Base-by-base conservation (phyloP, 2,329 filamentous ascomycete species). In the Diaporthe velutina region DNA sequence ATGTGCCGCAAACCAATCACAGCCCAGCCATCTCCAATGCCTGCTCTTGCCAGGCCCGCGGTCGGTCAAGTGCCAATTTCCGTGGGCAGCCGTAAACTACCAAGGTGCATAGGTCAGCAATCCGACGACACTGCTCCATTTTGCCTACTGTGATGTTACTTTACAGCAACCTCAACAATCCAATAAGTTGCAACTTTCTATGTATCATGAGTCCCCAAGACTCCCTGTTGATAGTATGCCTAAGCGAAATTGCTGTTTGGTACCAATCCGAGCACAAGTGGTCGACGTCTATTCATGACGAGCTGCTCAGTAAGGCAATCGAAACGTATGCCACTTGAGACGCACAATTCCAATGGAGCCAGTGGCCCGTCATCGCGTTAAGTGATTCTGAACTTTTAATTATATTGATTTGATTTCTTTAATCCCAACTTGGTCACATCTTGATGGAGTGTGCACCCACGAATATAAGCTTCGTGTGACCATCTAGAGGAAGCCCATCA, bases 1-100 rank as follows among this genome's bases (percentile, higher is more conserved):
- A 67, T 13, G 8, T 13, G 13, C 17, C 42, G 15, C 30, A 22
- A n/a, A 35, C 57, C 70, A 72, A 64, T 64, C 33, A 54, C 45
- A 64, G 33, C 25, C 10, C 25, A 25, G 45, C 19, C 57, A 72
- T 72, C 57, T 42, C 70, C 45, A 64, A 72, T 72, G 35, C 40
- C 64, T 67, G 64, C 64, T 67, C 45, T 28, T 28, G 45, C 10
- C 55, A 58, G 55, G 55, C 28, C 57, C 13, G 13, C 35, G 22
- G 57, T 40, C 57, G 57, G 57, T 60, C 57, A 40, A 54, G n/a
- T 22, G 48, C 64, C 64, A 61, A 42, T 61, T 42, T 40, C 57
- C 35, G 30, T 19, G 19, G n/a, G 22, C 42, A 45, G 40, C 42
- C 9, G 35, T 40, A 19, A n/a, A 13, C 30, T 9, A 19, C 50